A percentile compares a stretch with the other conserved stretches of the same genome.
Conservation (phyloP, 2,329 filamentous ascomycete genomes). For the Grosmannia huntii region DNA sequence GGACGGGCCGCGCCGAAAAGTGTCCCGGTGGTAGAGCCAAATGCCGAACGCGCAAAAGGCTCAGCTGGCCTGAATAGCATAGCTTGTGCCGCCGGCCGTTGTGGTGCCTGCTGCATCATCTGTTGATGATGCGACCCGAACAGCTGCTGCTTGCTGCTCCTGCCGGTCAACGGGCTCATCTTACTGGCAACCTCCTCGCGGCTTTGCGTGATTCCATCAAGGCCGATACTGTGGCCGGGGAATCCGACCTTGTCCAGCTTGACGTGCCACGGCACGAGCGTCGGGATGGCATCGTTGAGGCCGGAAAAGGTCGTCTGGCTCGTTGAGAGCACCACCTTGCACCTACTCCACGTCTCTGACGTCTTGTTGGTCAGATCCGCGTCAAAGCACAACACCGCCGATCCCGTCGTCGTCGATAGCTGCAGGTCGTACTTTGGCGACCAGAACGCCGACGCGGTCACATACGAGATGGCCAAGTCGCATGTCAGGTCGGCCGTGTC, state of each 20-base stretch:
- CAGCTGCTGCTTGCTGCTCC: background rate
- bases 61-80: too few species aligned
- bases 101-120: background rate
- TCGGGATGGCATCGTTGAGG: constrained; percentile 41
- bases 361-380: constrained; percentile 49
- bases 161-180: background rate
- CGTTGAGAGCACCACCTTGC: constrained; percentile 48
- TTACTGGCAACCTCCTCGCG: constrained; percentile 24
- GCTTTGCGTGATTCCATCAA: constrained; percentile 23
- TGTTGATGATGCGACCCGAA: background rate
- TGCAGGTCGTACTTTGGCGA: constrained; percentile 48
- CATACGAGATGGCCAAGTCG: constrained; percentile 43
- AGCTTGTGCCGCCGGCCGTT: background rate
- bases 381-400: constrained; percentile 45
- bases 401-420: constrained; percentile 41
- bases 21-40: background rate
- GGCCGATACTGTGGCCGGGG: background rate
- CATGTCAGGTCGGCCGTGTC: constrained; percentile 17
- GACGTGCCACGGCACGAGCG: constrained; percentile 43
- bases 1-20: background rate
- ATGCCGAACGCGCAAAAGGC: background rate
- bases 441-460: constrained; percentile 46
- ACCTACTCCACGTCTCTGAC: constrained; percentile 50
- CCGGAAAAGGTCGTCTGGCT: constrained; percentile 47
- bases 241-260: constrained; percentile 24